phyloP scores from a whole-genome alignment of 2,329 filamentous ascomycete species.

The Myriosclerotinia curreyana region DNA sequence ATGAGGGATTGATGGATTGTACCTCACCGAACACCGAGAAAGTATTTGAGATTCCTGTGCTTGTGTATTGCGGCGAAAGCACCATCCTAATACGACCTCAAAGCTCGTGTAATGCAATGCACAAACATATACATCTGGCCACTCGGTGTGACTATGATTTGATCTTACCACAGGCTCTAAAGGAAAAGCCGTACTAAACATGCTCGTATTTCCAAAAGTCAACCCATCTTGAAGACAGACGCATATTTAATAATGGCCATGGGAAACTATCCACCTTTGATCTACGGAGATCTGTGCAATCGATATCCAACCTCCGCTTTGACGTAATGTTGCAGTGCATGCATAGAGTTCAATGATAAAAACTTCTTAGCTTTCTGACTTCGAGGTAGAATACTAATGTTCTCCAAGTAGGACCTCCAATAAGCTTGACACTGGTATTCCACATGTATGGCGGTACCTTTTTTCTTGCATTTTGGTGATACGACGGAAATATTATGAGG shows the following conservation, averaged over 20 bases:
- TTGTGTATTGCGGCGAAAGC: not conserved
- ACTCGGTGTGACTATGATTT: not conserved
- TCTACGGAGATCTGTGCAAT: not conserved
- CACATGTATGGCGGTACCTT: not conserved
- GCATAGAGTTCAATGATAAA: not conserved
- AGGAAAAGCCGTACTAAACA: too few relatives aligned
- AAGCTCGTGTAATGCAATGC: not conserved
- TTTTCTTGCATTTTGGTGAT: not conserved
- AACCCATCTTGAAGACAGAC: not conserved
- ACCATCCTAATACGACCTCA: not conserved
- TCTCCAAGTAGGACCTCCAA: not conserved
- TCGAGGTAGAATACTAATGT: not conserved
- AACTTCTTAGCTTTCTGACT: not conserved
- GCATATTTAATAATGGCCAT: not conserved
- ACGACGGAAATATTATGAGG: not conserved
- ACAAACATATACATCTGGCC: too few relatives aligned
- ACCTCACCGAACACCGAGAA: too few relatives aligned
- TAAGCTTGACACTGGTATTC: not conserved
- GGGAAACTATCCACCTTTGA: not conserved
- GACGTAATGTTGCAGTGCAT: not conserved
- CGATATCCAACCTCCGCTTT: not conserved
- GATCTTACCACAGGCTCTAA: not conserved
- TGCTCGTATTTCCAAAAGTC: not conserved
- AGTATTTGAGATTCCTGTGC: not conserved
- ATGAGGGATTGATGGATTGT: not conserved